Base-by-base conservation (phyloP, 2,329 filamentous ascomycete species). In the Ascochyta pisi region DNA sequence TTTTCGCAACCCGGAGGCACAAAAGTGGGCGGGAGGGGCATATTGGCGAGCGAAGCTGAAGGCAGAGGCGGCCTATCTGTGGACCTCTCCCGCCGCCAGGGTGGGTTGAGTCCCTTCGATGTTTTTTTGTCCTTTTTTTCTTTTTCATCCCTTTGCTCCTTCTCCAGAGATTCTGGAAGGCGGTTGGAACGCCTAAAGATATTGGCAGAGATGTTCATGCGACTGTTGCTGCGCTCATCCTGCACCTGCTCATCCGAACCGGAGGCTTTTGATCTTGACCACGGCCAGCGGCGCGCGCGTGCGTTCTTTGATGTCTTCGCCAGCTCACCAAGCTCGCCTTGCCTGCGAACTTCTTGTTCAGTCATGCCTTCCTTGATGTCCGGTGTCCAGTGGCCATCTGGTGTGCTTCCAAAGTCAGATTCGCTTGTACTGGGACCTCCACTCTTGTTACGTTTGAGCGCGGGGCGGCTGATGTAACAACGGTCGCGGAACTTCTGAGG, bases 1-100 rank as follows among this genome's bases (percentile, higher is more conserved):
- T 67, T 69, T 1, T 60, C 38, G 0, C 66, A 34, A 1, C 66
- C 72, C 7, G 70, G 70, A 3, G 72, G 71, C 7, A 67, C 46
- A 52, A 73, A 72, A 1, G 50, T 33, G 7, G 65, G 62, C 1
- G 71, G 67, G 1, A 62, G 50, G 4, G 63, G 34, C 42, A 71
- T 66, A 8, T 66, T 51, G 19, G 55, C 52, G 7, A 63, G 47
- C 31, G 54, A 54, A 2, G n/a, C 58, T 16, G 22, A 56, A 19
- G 29, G 41, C 10, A 47, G 31, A 10, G 39, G 49, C 8, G 26
- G 39, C 16, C 35, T 42, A 13, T 39, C 16, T 3, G 33, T 4
- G n/a, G 31, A 23, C 34, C 42, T 54, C 42, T 58, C 57, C 19
- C 57, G 45, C 23, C 38, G 23, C 41, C 62, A 60, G n/a, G 43